Evolutionary conservation across 345 rosid species (phyloP), one percentile per base, ranked within the genome.

Genomic region (Gossypium mustelinum): DNA sequence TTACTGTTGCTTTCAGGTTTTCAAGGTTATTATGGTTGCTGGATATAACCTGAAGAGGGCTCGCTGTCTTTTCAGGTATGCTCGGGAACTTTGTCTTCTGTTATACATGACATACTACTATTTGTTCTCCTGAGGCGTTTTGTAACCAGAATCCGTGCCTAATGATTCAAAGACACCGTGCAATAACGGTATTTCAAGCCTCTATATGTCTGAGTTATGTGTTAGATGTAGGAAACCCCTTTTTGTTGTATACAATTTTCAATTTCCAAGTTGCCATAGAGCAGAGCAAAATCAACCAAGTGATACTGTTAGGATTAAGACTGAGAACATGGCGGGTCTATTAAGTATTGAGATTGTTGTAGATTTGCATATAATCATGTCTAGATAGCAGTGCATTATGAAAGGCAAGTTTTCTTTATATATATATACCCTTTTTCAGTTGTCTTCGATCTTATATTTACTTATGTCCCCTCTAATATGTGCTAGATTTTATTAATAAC

Each of bases 21-120:
- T 51, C 68, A 72, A 58, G 81, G 82, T 13, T 81, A 83, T 80
- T 86, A 86, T 86, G 89, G 74, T 81, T 76, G 73, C 68, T 73
- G 82, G 84, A 76, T 78, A 41, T 66, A 24, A 52, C 74, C 76
- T 73, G 68, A 45, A 75, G 82, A 72, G 44, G 73, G 75, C 44
- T 69, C 56, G 75, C 58, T 68, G 76, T 78, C 78, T 76, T 66
- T 52, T 55, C 72, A 79, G 83, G 86, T 85, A 61, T 41, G 63
- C 48, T 9, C 52, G 34, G 48, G 60, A 8, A 13, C 4, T 12
- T n/a, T 17, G 17, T 56, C 47, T 54, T 52, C 64, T 20, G 11
- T 3, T 29, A 13, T 44, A 11, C 20, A 11, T 48, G 50, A 45
- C 52, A 20, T 61, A 2, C 6, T 13, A 29, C 34, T 50, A 20